These are phyloP conservation scores for Citrus reticulata DNA, from an alignment of 345 rosid species.

Conservation along the genomic window DNA sequence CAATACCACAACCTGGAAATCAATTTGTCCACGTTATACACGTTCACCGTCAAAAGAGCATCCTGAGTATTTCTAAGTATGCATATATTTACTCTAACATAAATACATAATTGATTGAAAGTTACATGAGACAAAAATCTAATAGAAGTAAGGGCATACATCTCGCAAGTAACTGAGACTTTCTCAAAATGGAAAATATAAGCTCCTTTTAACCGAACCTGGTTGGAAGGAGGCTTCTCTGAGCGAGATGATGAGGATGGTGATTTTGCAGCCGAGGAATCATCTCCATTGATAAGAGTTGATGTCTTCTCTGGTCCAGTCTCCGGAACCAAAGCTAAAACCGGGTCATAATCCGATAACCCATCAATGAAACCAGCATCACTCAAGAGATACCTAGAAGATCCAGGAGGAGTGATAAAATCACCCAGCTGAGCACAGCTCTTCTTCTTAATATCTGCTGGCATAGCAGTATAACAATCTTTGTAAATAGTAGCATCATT, in stretches of 20 bases:
- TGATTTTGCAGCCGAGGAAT: conserved; percentile 29
- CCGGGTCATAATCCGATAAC: conserved; percentile 40
- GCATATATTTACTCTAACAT: no score
- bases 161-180: no score
- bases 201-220: conserved; percentile 30
- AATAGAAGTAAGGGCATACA: no score
- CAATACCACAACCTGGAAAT: conserved; percentile 69
- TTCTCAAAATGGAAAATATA: no score
- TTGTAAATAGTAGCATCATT: neutral
- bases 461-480: neutral
- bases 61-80: neutral
- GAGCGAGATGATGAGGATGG: conserved; percentile 30
- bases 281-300: conserved; percentile 4
- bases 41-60: neutral
- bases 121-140: no score
- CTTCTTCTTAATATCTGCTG: conserved; percentile 19
- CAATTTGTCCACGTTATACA: neutral
- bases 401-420: conserved; percentile 60
- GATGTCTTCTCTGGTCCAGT: conserved; percentile 20
- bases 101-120: no score
- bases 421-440: conserved; percentile 37
- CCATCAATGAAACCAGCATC: conserved; percentile 38
- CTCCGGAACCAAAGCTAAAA: conserved; percentile 26
- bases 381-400: conserved; percentile 67
- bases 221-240: conserved; percentile 42